phyloP scores from a whole-genome alignment of 108 stramenopile genomes.

The Pelagomonas calceolata region DNA sequence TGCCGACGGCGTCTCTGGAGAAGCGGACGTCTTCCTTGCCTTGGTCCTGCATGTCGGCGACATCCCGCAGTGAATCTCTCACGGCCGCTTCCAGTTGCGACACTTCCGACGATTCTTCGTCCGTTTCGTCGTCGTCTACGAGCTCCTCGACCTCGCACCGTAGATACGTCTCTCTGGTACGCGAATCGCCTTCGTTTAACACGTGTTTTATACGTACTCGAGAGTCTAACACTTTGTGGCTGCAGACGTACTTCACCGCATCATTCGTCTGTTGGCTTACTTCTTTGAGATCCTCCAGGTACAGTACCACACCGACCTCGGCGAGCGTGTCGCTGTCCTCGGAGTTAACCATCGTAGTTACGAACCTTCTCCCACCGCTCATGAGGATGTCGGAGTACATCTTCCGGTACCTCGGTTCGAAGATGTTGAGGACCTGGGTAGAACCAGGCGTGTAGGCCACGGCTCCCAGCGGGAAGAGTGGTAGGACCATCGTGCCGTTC shows the following conservation, averaged over 20 bases:
- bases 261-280: conserved; percentile 65
- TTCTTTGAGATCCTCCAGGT: conserved; percentile 68
- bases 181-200: conserved; percentile 63
- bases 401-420: conserved; percentile 75
- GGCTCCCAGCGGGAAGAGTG: conserved; percentile 68
- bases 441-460: conserved; percentile 73
- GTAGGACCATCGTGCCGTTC: conserved; percentile 30
- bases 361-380: conserved; percentile 71
- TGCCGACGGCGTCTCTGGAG: conserved; percentile 46
- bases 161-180: conserved; percentile 56
- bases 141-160: conserved; percentile 57
- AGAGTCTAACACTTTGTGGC: conserved; percentile 55
- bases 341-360: conserved; percentile 60
- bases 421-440: conserved; percentile 74
- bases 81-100: conserved; percentile 41
- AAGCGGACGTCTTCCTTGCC: conserved; percentile 71
- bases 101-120: conserved; percentile 17
- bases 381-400: conserved; percentile 79
- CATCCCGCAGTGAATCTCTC: conserved; percentile 30
- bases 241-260: conserved; percentile 75
- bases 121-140: conserved; percentile 33
- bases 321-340: conserved; percentile 61
- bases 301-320: conserved; percentile 60
- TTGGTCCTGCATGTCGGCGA: conserved; percentile 62
- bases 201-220: conserved; percentile 58